Evolutionary conservation across 768 basidiomycete species (phyloP), one percentile per base, ranked within the genome.

Genomic region (Panaeolus papilionaceus): DNA sequence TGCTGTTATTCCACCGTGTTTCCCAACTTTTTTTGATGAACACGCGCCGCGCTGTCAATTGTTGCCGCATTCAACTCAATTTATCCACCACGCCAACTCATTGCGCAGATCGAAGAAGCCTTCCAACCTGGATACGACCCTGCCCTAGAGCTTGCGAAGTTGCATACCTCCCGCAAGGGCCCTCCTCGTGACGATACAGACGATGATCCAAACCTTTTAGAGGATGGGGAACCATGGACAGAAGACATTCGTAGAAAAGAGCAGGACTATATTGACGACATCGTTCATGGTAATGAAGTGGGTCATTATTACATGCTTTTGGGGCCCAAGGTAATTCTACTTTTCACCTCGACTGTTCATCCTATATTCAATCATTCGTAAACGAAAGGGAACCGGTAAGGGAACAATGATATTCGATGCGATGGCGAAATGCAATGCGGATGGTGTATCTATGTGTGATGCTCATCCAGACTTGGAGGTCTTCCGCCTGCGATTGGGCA

Each of bases 381-480:
- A 67, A 1, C 63, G 66, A 2, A 64, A 91, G 88, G 92, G 94
- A n/a, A 87, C 89, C 18, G 92, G 92, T 5, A 93, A 95, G 80
- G 89, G 90, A 12, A 92, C 92, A 0, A 91, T 93, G 92, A 87
- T 95, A 66, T 83, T 95, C 64, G 91, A 95, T 66, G 86, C 92
- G 2, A 95, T 96, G 92, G 78, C 86, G 23, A 82, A 84, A 4
- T 89, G 89, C 70, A 80, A 89, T 64, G 94, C 93, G 4, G 84
- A 85, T 47, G 84, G 92, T 44, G 86, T 92, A 33, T 87, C 90
- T 9, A 85, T 94, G 80, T 91, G 89, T 73, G 92, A 93, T 75
- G 94, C 91, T 14, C 93, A 95, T 77, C 92, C 92, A 20, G 92
- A 95, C 78, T 82, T 96, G 18, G 92, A 95, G 76, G 92, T 96